Percentiles rank a stretch among this genome's conserved stretches.
Evolutionary conservation across 805 yeast species (phyloP).

Genomic region (Ogataea saltuana): DNA sequence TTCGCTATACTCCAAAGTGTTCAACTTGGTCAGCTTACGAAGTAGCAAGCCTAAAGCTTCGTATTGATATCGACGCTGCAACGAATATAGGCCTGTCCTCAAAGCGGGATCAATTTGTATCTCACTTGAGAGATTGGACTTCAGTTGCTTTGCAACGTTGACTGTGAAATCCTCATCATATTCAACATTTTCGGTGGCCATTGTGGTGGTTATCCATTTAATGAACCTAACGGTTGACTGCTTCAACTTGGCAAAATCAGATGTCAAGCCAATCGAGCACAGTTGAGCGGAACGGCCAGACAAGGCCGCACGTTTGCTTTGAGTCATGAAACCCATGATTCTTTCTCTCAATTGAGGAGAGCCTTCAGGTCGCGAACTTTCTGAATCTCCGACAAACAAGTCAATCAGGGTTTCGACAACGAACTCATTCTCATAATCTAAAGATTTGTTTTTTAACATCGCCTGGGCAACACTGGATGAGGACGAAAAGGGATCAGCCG

Average conservation of each 20-base stretch:
- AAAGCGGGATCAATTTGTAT: conserved; percentile 38
- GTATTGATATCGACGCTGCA: conserved; percentile 64
- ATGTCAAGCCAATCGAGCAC: conserved; percentile 59
- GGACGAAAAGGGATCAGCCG: conserved; percentile 57
- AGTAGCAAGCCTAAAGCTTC: conserved; percentile 76
- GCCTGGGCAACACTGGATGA: conserved; percentile 57
- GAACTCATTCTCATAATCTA: conserved; percentile 51
- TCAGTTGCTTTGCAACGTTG: conserved; percentile 53
- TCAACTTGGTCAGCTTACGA: conserved; percentile 43
- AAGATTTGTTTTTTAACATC: conserved; percentile 46
- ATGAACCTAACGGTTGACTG: conserved; percentile 63
- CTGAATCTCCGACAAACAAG: conserved; percentile 53
- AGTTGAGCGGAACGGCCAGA: conserved; percentile 46
- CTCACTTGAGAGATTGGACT: conserved; percentile 42
- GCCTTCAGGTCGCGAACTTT: conserved; percentile 50
- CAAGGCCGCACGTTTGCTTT: conserved; percentile 53
- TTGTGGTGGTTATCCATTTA: conserved; percentile 51
- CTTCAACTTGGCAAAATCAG: conserved; percentile 53
- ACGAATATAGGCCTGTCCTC: conserved; percentile 30
- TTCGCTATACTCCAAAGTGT: conserved; percentile 53
- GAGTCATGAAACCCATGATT: conserved; percentile 50
- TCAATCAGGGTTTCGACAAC: conserved; percentile 46
- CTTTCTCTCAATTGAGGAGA: conserved; percentile 54
- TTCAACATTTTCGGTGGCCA: conserved; percentile 16
- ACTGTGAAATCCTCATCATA: conserved; percentile 37